Evolutionary conservation across 2,329 filamentous ascomycete species (phyloP).

Genomic region (Chalara sp.): DNA sequence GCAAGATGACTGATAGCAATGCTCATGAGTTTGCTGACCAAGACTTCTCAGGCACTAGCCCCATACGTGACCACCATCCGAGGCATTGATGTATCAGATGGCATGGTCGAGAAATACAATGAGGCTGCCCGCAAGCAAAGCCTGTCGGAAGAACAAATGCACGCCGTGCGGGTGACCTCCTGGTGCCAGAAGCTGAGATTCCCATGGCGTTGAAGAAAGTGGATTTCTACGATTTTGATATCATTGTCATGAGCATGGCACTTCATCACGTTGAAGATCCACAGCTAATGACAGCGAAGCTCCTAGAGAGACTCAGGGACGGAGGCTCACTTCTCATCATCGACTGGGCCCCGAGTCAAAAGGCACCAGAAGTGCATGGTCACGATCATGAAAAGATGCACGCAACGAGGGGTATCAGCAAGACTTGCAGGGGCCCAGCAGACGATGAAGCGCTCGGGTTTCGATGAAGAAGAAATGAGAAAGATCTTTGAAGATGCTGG

Average conservation of each 20-base stretch:
- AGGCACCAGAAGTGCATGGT: too few relatives aligned
- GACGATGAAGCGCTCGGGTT: too few relatives aligned
- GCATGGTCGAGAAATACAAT: conserved; percentile 29
- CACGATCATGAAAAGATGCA: too few relatives aligned
- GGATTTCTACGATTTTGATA: conserved; percentile 23
- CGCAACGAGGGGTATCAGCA: too few relatives aligned
- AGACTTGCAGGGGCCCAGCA: too few relatives aligned
- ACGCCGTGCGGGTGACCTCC: conserved; percentile 27
- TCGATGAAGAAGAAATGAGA: too few relatives aligned
- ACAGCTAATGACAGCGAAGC: conserved; percentile 20
- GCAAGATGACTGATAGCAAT: background rate
- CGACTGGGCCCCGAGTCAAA: conserved; percentile 11
- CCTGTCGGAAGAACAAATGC: conserved; percentile 17
- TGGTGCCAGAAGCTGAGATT: conserved; percentile 3
- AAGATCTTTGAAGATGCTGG: too few relatives aligned
- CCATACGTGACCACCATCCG: conserved; percentile 25
- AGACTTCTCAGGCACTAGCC: conserved; percentile 23
- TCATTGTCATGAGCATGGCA: conserved; percentile 29
- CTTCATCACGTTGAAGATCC: conserved; percentile 31
- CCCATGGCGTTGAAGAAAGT: background rate
- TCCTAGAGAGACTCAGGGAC: conserved; percentile 23
- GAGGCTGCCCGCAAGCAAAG: background rate
- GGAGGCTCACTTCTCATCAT: conserved; percentile 29
- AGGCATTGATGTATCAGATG: conserved; percentile 30
- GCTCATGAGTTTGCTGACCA: background rate